Evolutionary conservation across 1,284 basidiomycete species (phyloP).

Genomic region (Golubevia sp.): DNA sequence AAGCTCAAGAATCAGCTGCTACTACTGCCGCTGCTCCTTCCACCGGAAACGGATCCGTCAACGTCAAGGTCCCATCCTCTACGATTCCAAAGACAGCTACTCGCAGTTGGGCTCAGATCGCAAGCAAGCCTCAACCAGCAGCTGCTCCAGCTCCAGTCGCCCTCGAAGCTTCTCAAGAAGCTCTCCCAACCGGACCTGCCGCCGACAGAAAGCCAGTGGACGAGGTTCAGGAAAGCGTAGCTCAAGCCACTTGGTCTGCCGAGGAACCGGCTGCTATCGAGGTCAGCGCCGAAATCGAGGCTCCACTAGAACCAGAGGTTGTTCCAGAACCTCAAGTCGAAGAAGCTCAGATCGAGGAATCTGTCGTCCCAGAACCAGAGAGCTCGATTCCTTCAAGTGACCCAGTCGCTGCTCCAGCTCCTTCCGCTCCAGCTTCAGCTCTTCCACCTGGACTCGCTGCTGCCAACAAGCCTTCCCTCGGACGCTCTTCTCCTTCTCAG

Average conservation of each 20-base stretch:
- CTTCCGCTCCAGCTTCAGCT: background rate
- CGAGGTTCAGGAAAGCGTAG: background rate
- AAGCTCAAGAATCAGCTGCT: constrained; percentile 16
- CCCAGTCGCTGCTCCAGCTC: background rate
- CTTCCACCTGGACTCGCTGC: constrained; percentile 6
- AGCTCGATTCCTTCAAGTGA: background rate
- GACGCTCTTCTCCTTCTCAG: constrained; percentile 20
- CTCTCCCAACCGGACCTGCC: constrained; percentile 28
- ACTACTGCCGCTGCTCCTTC: constrained; percentile 26
- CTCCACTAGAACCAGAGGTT: background rate
- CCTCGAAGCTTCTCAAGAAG: constrained; percentile 3
- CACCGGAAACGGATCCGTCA: constrained; percentile 13
- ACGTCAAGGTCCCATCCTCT: constrained; percentile 35
- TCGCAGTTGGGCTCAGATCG: constrained; percentile 58
- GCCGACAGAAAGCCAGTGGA: constrained; percentile 6
- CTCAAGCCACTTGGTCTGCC: background rate
- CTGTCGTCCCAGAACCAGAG: constrained; percentile 10
- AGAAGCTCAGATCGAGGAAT: constrained; percentile 5
- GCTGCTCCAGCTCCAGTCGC: background rate
- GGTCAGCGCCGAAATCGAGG: background rate
- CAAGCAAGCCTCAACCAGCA: constrained; percentile 12
- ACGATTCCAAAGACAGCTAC: constrained; percentile 20
- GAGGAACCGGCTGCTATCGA: background rate
- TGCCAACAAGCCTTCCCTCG: constrained; percentile 21
- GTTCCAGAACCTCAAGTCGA: background rate